Conservation (phyloP, 768 basidiomycete genomes). For the Auriscalpium vulgare region DNA sequence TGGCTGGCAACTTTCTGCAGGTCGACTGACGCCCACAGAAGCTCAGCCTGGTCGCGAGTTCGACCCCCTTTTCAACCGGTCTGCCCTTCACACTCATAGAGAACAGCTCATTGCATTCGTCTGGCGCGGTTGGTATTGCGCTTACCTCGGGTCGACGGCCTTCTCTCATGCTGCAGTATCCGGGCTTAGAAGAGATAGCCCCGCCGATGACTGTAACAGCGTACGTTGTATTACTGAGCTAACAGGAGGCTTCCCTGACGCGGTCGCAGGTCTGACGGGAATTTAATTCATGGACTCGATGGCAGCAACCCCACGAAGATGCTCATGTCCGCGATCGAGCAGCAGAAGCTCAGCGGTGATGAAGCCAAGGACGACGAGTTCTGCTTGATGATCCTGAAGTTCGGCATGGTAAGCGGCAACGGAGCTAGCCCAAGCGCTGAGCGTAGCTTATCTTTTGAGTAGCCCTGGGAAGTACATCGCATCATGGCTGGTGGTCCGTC, state of each 20-base stretch:
- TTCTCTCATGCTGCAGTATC: constrained; percentile 21
- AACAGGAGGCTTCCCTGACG: not conserved
- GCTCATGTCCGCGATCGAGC: constrained; percentile 46
- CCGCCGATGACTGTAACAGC: constrained; percentile 43
- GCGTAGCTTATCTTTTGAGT: not conserved
- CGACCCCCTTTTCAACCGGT: constrained; percentile 77
- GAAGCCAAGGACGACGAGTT: constrained; percentile 46
- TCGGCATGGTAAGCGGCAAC: constrained; percentile 13
- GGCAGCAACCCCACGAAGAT: constrained; percentile 51
- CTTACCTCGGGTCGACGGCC: constrained; percentile 6
- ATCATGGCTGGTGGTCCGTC: constrained; percentile 70
- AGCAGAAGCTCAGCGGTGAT: constrained; percentile 21
- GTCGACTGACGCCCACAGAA: constrained; percentile 20
- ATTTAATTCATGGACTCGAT: constrained; percentile 56
- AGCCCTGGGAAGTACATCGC: constrained; percentile 42
- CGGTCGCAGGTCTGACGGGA: constrained; percentile 57
- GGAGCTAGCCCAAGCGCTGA: not conserved
- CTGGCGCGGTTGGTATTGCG: constrained; percentile 68
- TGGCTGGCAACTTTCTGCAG: not conserved
- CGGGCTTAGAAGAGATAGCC: constrained; percentile 38
- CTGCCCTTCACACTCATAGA: constrained; percentile 62
- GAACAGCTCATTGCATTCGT: constrained; percentile 43
- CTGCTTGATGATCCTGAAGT: constrained; percentile 39
- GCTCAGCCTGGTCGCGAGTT: constrained; percentile 62
- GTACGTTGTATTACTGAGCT: constrained; percentile 25